Percentiles rank a stretch among this genome's conserved stretches.
Evolutionary conservation across 129 eudicot species (phyloP).

Genomic region (Sambucus nigra): DNA sequence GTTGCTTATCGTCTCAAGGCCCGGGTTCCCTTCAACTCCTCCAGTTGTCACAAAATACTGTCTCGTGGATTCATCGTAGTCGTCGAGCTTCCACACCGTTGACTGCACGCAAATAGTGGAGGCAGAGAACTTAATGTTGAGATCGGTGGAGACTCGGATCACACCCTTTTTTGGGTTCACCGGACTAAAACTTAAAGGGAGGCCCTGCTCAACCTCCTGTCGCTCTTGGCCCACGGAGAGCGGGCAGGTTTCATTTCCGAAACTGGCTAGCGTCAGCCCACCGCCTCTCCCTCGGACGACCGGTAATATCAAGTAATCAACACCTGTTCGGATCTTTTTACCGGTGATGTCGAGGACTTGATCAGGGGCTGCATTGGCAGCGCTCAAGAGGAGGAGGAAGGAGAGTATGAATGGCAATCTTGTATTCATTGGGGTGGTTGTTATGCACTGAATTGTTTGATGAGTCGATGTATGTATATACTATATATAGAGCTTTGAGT

Average conservation of each 20-base stretch:
- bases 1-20: slow-evolving; percentile 15
- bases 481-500: not conserved
- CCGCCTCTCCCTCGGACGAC: slow-evolving; percentile 17
- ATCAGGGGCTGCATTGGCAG: not conserved
- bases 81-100: slow-evolving; percentile 23
- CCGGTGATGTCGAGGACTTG: slow-evolving; percentile 16
- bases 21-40: slow-evolving; percentile 42
- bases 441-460: not conserved
- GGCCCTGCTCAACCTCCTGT: slow-evolving; percentile 10
- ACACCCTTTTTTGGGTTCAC: slow-evolving; percentile 22
- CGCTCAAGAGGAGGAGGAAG: not conserved
- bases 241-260: slow-evolving; percentile 24
- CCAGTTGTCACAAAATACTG: slow-evolving; percentile 26
- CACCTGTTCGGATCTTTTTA: slow-evolving; percentile 4
- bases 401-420: not conserved
- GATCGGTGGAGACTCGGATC: slow-evolving; percentile 28
- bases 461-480: not conserved
- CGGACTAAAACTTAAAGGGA: slow-evolving; percentile 22
- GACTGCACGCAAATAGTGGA: slow-evolving; percentile 20
- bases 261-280: slow-evolving; percentile 16
- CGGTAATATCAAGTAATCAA: slow-evolving; percentile 10
- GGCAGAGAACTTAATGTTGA: slow-evolving; percentile 23
- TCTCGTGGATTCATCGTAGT: slow-evolving; percentile 5
- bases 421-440: not conserved
- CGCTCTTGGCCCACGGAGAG: slow-evolving; percentile 21